Conservation (phyloP, 352 stramenopile species). For the Globisporangium takayamanum region DNA sequence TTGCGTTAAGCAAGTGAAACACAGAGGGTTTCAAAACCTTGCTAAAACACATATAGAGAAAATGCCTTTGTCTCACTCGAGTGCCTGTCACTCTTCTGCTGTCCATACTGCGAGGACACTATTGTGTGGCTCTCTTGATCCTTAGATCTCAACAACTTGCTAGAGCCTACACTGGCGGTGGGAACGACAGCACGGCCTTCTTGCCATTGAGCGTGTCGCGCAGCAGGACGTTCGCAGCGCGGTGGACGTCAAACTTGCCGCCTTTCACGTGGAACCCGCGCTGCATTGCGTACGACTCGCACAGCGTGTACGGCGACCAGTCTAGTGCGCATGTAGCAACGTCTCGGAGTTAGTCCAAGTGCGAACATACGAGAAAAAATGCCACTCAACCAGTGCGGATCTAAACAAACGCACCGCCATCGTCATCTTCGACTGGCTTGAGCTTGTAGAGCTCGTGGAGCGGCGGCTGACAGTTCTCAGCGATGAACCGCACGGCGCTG, state of each 20-base stretch:
- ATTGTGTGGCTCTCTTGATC: neutral
- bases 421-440: slow-evolving; percentile 59
- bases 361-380: neutral
- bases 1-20: neutral
- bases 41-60: neutral
- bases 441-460: slow-evolving; percentile 82
- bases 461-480: slow-evolving; percentile 68
- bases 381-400: neutral
- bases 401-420: slow-evolving; percentile 23
- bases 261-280: slow-evolving; percentile 70
- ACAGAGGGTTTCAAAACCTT: neutral
- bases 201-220: slow-evolving; percentile 76
- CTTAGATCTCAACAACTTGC: too few species aligned
- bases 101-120: too few species aligned
- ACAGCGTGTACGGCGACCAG: slow-evolving; percentile 74
- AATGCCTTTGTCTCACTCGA: too few species aligned
- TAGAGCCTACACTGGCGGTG: slow-evolving; percentile 16
- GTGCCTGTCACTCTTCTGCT: too few species aligned
- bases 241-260: slow-evolving; percentile 69
- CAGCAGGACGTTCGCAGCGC: slow-evolving; percentile 63
- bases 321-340: neutral
- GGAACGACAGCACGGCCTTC: slow-evolving; percentile 78
- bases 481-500: slow-evolving; percentile 79
- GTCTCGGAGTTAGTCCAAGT: neutral
- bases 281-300: slow-evolving; percentile 67